Evolutionary conservation across 2,329 filamentous ascomycete species (phyloP).

Genomic region (Magnaporthiopsis incrustans): DNA sequence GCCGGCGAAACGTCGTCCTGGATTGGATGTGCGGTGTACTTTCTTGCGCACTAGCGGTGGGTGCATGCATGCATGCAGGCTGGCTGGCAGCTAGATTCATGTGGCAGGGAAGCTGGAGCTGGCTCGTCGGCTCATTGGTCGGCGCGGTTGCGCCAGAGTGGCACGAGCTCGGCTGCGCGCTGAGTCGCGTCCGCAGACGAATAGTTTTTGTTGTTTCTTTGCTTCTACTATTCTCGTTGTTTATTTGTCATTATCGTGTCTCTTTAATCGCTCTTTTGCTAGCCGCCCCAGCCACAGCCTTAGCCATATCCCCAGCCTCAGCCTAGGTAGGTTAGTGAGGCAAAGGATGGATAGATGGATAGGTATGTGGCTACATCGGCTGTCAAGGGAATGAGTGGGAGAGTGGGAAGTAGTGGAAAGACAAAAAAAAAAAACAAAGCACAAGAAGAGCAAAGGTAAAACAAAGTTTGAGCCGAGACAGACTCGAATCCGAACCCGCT

Average conservation of each 20-base stretch:
- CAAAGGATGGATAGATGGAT: too few species aligned
- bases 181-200: neutral
- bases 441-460: neutral
- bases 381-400: too few species aligned
- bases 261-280: neutral
- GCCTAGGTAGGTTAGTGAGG: too few species aligned
- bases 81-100: neutral
- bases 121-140: neutral
- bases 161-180: neutral
- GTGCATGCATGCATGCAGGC: neutral
- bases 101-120: neutral
- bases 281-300: too few species aligned
- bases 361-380: too few species aligned
- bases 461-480: neutral
- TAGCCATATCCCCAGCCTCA: too few species aligned
- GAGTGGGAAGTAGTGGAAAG: too few species aligned
- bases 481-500: neutral
- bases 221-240: neutral
- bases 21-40: neutral
- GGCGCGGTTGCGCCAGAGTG: neutral
- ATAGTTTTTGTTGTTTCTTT: neutral
- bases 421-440: neutral
- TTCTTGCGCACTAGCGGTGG: neutral
- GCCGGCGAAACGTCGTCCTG: neutral
- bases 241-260: neutral